Evolutionary conservation across 495 filamentous ascomycete species (phyloP).

Genomic region (Mytilinidion resinicola): DNA sequence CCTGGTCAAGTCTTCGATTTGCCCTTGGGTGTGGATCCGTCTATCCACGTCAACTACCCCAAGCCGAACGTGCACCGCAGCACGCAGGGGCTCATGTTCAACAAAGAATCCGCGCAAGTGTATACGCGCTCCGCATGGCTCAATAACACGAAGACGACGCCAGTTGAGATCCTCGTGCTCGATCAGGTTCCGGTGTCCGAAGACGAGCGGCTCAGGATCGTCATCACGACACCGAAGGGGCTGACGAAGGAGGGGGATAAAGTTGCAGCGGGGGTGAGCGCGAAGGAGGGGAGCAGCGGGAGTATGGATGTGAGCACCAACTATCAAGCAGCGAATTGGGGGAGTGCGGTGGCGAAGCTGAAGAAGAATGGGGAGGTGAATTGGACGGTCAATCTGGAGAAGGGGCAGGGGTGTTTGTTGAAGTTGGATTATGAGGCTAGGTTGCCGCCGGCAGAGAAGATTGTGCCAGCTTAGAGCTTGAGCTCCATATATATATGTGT

Average conservation of each 20-base stretch:
- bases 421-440: slow-evolving; percentile 58
- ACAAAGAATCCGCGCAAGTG: slow-evolving; percentile 52
- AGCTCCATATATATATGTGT: not conserved
- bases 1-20: slow-evolving; percentile 57
- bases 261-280: slow-evolving; percentile 35
- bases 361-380: slow-evolving; percentile 56
- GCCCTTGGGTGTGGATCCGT: slow-evolving; percentile 59
- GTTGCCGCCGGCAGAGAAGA: slow-evolving; percentile 46
- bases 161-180: slow-evolving; percentile 50
- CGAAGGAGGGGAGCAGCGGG: slow-evolving; percentile 13
- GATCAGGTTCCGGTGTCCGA: slow-evolving; percentile 65
- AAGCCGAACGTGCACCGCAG: slow-evolving; percentile 54
- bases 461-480: slow-evolving; percentile 17
- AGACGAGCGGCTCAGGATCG: slow-evolving; percentile 55
- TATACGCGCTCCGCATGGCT: slow-evolving; percentile 54
- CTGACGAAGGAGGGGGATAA: slow-evolving; percentile 42
- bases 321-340: slow-evolving; percentile 37
- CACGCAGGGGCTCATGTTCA: slow-evolving; percentile 45
- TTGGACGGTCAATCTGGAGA: slow-evolving; percentile 55
- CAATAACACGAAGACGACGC: slow-evolving; percentile 50
- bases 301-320: not conserved
- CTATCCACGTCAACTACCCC: slow-evolving; percentile 53
- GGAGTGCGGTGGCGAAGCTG: slow-evolving; percentile 43
- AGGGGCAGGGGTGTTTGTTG: slow-evolving; percentile 51
- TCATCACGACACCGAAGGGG: slow-evolving; percentile 48